Evolutionary conservation across 345 rosid species (phyloP), one percentile per base, ranked within the genome.

Genomic region (Boechera retrofracta): DNA sequence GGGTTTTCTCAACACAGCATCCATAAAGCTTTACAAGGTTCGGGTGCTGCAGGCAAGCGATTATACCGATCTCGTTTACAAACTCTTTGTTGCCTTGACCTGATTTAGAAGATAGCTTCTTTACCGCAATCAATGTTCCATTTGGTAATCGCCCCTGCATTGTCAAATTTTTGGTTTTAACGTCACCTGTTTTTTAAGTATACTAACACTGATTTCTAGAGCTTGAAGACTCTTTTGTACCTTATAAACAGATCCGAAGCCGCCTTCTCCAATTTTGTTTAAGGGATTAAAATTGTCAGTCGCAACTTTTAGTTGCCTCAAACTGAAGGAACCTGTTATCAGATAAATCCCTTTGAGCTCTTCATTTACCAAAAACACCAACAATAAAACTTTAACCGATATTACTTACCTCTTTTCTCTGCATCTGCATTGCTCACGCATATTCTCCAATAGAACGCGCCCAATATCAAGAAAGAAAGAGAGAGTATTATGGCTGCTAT

Each of bases 81-180:
- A 86, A 86, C 44, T 86, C 89, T 3, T 72, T 77, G 45, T 83
- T 82, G 0, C 89, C 89, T 63, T 86, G 89, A 26, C 71, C 54
- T 41, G 87, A 83, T 72, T 77, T 77, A 0, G 88, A 69, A 55
- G 88, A 85, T 35, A 83, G 79, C 31, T 77, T 59, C 67, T 83
- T 83, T 8, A 83, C 82, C 0, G 88, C 88, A 8, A 83, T 68
- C 15, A 77, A 0, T 7, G 68, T 76, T 1, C 86, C 86, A 78
- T 76, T 75, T 11, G 75, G 35, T 49, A 79, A 11, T 24, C 18
- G 2, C 0, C 82, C 86, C 83, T 83, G 72, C 67, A 70, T 69
- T 41, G 21, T 67, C 41, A 44, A 39, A 64, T 21, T 44, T 4
- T 16, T 42, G 0, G 35, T 10, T 38, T 60, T 38, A 60, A 24